These are phyloP conservation scores for Phytophthora sansomeana DNA, from an alignment of 352 stramenopile species.

Conservation along the genomic window DNA sequence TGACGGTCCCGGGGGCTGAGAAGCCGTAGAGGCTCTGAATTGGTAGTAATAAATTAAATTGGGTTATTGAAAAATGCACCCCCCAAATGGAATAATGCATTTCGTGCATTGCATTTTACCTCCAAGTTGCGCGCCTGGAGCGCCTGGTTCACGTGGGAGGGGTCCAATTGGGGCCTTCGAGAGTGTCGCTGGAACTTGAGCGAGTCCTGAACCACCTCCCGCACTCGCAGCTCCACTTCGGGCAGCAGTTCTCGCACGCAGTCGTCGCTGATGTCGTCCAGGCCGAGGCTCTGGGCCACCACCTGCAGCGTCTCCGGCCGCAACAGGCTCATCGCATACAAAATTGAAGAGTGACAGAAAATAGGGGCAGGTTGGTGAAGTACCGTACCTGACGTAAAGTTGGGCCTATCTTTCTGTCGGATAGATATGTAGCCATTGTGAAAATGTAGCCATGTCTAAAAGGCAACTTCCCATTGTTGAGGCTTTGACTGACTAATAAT, in stretches of 20 bases:
- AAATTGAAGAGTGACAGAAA: constrained; percentile 30
- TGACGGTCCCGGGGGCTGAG: constrained; percentile 52
- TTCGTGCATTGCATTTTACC: constrained; percentile 18
- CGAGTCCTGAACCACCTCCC: constrained; percentile 85
- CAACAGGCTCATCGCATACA: constrained; percentile 70
- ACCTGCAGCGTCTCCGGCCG: constrained; percentile 75
- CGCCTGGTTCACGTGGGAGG: constrained; percentile 81
- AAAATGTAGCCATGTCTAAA: constrained; percentile 7
- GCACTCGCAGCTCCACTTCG: constrained; percentile 83
- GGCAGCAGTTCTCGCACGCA: constrained; percentile 75
- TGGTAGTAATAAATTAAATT: constrained; percentile 6
- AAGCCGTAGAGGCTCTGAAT: constrained; percentile 80
- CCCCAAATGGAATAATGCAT: too few species aligned
- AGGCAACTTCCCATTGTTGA: constrained; percentile 5
- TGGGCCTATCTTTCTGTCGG: constrained; percentile 5
- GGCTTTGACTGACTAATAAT: constrained; percentile 3
- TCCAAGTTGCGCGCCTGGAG: constrained; percentile 78
- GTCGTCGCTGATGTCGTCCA: constrained; percentile 74
- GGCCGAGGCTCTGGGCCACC: constrained; percentile 75
- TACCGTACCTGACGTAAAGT: constrained; percentile 2
- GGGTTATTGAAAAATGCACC: neutral
- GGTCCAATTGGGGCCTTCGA: constrained; percentile 62
- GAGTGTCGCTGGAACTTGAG: constrained; percentile 87
- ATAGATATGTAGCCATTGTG: neutral
- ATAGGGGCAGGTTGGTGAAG: neutral